phyloP scores from a whole-genome alignment of 1,284 basidiomycete species.

The Xanthoconium separans region DNA sequence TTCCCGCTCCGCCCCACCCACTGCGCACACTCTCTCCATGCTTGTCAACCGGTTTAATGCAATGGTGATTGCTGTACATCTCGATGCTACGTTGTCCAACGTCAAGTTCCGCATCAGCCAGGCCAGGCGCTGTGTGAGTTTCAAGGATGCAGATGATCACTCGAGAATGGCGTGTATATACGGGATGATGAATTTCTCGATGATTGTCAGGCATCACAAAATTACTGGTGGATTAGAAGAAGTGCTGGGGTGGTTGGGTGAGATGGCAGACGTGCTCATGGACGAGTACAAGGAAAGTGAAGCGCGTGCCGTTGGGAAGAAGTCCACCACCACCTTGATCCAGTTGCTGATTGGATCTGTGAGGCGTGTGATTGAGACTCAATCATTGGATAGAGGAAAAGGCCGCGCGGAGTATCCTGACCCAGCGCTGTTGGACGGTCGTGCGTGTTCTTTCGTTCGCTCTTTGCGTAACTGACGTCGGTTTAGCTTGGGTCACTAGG shows the following conservation, averaged over 20 bases:
- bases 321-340: slow-evolving; percentile 34
- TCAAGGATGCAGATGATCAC: slow-evolving; percentile 66
- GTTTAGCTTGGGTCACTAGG: slow-evolving; percentile 60
- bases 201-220: slow-evolving; percentile 61
- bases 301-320: slow-evolving; percentile 10
- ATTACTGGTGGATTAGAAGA: slow-evolving; percentile 49
- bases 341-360: slow-evolving; percentile 63
- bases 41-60: slow-evolving; percentile 86
- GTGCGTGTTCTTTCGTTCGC: slow-evolving; percentile 40
- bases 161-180: slow-evolving; percentile 75
- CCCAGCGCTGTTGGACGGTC: slow-evolving; percentile 55
- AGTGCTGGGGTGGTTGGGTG: slow-evolving; percentile 66
- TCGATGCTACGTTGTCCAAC: slow-evolving; percentile 57
- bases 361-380: slow-evolving; percentile 57
- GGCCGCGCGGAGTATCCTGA: slow-evolving; percentile 58
- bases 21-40: slow-evolving; percentile 66
- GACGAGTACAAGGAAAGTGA: slow-evolving; percentile 49
- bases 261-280: slow-evolving; percentile 59
- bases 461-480: slow-evolving; percentile 9
- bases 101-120: slow-evolving; percentile 56
- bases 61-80: slow-evolving; percentile 73
- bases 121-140: slow-evolving; percentile 68
- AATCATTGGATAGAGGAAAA: slow-evolving; percentile 39
- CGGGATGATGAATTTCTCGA: slow-evolving; percentile 75
- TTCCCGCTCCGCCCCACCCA: slow-evolving; percentile 53